phyloP scores from a whole-genome alignment of 345 rosid genomes.

The Murraya koenigii region DNA sequence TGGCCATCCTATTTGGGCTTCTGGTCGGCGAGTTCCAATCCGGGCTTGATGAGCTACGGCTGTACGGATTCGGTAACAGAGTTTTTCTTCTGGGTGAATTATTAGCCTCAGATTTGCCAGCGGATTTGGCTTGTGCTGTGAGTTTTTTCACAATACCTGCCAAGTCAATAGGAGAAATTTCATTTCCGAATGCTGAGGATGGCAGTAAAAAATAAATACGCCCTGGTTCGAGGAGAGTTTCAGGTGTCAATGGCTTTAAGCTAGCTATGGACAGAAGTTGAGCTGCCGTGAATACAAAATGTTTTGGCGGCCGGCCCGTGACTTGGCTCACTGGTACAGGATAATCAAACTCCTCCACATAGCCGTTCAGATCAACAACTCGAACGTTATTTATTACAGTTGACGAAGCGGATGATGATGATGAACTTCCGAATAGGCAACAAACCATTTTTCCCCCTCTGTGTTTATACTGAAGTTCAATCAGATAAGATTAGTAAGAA shows the following conservation, averaged over 20 bases:
- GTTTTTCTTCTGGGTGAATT: not conserved
- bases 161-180: conserved; percentile 40
- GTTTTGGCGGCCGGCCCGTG: conserved; percentile 23
- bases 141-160: conserved; percentile 35
- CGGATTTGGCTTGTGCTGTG: conserved; percentile 32
- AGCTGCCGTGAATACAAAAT: conserved; percentile 41
- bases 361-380: conserved; percentile 45
- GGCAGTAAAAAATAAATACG: conserved; percentile 47
- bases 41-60: not conserved
- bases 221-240: conserved; percentile 32
- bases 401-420: not conserved
- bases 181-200: conserved; percentile 28
- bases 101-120: not conserved
- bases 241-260: conserved; percentile 29
- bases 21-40: not conserved
- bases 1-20: not conserved
- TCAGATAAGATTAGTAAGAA: too few relatives aligned
- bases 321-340: conserved; percentile 37
- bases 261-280: conserved; percentile 30
- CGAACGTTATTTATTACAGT: conserved; percentile 22
- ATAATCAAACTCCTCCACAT: conserved; percentile 33
- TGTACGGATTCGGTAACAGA: not conserved
- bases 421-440: conserved; percentile 23
- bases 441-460: conserved; percentile 24
- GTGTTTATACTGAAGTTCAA: too few relatives aligned